Evolutionary conservation across 2,329 filamentous ascomycete genomes (phyloP).

Genomic region (Tolypocladium tundrense): DNA sequence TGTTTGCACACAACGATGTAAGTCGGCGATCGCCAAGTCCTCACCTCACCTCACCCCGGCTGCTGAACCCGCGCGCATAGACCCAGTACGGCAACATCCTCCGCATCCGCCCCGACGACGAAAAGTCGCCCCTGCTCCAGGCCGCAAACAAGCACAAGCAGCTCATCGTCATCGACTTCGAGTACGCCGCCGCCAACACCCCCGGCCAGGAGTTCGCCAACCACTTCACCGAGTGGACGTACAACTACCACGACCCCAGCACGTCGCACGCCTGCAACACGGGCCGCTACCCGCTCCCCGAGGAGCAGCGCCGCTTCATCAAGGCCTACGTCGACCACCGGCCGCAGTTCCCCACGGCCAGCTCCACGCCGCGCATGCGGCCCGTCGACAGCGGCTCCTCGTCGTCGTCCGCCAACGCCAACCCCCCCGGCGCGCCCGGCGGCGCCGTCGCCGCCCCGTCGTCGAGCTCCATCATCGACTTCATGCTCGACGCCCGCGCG

Average conservation of each 20-base stretch:
- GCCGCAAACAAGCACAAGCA: conserved; percentile 93
- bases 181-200: conserved; percentile 86
- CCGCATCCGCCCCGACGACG: conserved; percentile 53
- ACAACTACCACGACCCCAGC: conserved; percentile 79
- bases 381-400: conserved; percentile 30
- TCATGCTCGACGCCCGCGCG: conserved; percentile 71
- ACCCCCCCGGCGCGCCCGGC: conserved; percentile 19
- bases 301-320: conserved; percentile 79
- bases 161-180: conserved; percentile 94
- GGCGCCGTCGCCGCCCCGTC: conserved; percentile 24
- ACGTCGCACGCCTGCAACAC: conserved; percentile 58
- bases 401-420: conserved; percentile 7
- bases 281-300: conserved; percentile 60
- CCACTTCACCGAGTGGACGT: conserved; percentile 97
- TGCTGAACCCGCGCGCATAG: conserved; percentile 30
- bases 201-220: conserved; percentile 90
- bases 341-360: conserved; percentile 50
- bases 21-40: conserved; percentile 21
- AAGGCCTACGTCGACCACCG: conserved; percentile 78
- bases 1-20: conserved; percentile 98
- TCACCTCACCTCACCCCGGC: no score
- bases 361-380: conserved; percentile 38
- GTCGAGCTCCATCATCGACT: conserved; percentile 49
- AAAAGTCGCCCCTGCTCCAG: conserved; percentile 77
- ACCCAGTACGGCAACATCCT: conserved; percentile 98